Evolutionary conservation across 2,329 filamentous ascomycete genomes (phyloP).

Genomic region (Fonsecaea pedrosoi): DNA sequence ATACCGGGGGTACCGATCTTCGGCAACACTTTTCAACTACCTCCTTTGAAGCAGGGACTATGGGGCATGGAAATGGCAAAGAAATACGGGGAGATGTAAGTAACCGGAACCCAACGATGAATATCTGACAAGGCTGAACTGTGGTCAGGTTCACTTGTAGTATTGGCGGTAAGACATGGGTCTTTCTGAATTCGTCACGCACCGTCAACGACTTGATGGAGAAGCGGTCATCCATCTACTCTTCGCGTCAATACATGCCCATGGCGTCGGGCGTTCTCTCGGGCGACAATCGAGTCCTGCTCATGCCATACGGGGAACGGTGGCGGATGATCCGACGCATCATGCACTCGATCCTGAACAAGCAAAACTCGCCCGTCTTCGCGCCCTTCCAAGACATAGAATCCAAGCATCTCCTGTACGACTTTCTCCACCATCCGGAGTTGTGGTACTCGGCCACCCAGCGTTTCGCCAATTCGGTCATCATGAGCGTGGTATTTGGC

Average conservation of each 20-base stretch:
- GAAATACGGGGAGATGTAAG: slow-evolving; percentile 35
- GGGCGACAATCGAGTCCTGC: slow-evolving; percentile 52
- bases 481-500: slow-evolving; percentile 56
- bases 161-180: slow-evolving; percentile 31
- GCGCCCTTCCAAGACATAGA: slow-evolving; percentile 38
- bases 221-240: slow-evolving; percentile 48
- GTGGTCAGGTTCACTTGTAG: slow-evolving; percentile 29
- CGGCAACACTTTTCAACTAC: slow-evolving; percentile 35
- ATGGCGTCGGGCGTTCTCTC: slow-evolving; percentile 43
- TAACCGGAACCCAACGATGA: background rate
- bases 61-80: slow-evolving; percentile 31
- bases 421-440: slow-evolving; percentile 33
- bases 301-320: slow-evolving; percentile 50
- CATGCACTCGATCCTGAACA: slow-evolving; percentile 40
- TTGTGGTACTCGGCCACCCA: slow-evolving; percentile 52
- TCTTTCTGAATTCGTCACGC: slow-evolving; percentile 34
- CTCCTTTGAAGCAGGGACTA: slow-evolving; percentile 32
- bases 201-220: slow-evolving; percentile 47
- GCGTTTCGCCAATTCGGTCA: slow-evolving; percentile 50
- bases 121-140: background rate
- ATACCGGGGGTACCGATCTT: slow-evolving; percentile 33
- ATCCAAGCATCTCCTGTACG: slow-evolving; percentile 33
- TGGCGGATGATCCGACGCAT: slow-evolving; percentile 38
- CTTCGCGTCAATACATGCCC: slow-evolving; percentile 44
- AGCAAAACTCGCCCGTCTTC: slow-evolving; percentile 33